These are phyloP conservation scores for Diutina scorzettiae DNA, from an alignment of 1,139 yeast species.

Conservation along the genomic window DNA sequence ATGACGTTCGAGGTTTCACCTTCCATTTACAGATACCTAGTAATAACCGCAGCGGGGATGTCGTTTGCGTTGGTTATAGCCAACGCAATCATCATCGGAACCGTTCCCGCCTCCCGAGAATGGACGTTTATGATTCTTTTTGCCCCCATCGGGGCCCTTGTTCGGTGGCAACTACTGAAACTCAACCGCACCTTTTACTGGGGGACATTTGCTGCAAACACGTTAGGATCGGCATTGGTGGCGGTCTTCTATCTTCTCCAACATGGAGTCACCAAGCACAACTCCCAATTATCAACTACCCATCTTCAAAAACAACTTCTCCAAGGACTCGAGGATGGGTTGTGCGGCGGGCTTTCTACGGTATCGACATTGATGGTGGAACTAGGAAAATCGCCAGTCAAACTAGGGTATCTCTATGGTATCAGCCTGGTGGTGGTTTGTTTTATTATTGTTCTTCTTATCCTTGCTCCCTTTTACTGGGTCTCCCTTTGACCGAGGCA, in stretches of 20 bases:
- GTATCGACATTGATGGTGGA: slow-evolving; percentile 70
- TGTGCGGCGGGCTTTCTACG: slow-evolving; percentile 70
- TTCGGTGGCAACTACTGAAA: slow-evolving; percentile 44
- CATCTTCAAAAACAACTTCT: slow-evolving; percentile 38
- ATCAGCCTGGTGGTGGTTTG: slow-evolving; percentile 22
- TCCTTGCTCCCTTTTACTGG: slow-evolving; percentile 48
- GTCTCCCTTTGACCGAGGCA: too few species aligned
- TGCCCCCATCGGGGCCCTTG: slow-evolving; percentile 56
- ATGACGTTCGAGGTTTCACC: slow-evolving; percentile 26
- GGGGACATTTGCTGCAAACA: slow-evolving; percentile 70
- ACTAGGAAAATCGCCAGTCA: slow-evolving; percentile 26
- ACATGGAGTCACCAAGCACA: slow-evolving; percentile 24
- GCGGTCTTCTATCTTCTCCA: slow-evolving; percentile 41
- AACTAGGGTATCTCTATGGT: slow-evolving; percentile 29
- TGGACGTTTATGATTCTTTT: slow-evolving; percentile 50
- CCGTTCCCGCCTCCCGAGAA: slow-evolving; percentile 35
- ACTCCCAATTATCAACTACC: slow-evolving; percentile 17
- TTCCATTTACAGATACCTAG: slow-evolving; percentile 10
- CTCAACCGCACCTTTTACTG: slow-evolving; percentile 30
- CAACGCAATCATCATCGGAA: slow-evolving; percentile 20
- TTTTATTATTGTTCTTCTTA: slow-evolving; percentile 29
- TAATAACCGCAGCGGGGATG: slow-evolving; percentile 14
- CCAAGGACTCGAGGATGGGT: slow-evolving; percentile 53
- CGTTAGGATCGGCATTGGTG: slow-evolving; percentile 44
- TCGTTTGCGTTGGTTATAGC: slow-evolving; percentile 34